Evolutionary conservation across 257 asterid genomes (phyloP), one percentile per base, ranked within the genome.

Genomic region (Salvia rosmarinus): DNA sequence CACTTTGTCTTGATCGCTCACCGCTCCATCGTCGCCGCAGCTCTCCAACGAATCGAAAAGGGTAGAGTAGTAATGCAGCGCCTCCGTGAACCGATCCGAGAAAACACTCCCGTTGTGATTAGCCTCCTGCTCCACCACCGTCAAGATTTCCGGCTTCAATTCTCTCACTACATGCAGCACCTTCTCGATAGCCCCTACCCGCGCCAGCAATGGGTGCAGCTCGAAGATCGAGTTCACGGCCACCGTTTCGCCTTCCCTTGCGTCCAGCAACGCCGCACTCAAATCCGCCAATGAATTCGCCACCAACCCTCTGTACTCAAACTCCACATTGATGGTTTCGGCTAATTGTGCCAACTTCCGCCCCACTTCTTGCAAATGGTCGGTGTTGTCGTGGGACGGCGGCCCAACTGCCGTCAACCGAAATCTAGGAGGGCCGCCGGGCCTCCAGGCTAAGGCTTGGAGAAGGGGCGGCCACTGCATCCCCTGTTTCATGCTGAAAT

Each of bases 381-480:
- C 98, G 9, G 85, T 83, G 59, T 83, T 82, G n/a, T 84, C 96
- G 25, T 67, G 86, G 1, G 90, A 82, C 4, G 97, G 95, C 3
- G 93, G 91, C 3, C 96, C 97, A 16, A 92, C 76, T 43, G 91
- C 98, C 4, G 97, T 92, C 28, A 92, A 60, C 0, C 96, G 76
- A 74, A 92, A 88, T 44, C 74, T 82, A 0, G 98, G 97, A 0
- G 98, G 90, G 20, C 98, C 98, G 13, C 91, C 97, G 7, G 90
- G 86, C 59, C 97, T 71, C 39, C 83, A 19, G 4, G 97, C 98
- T 64, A 92, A 55, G 4, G 98, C 98, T 21, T 92, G 98, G 21
- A 92, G 67, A 59, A 92, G 70, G 8, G 91, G 93, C 4, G 97
- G 97, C 98, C 98, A 92, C 49, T 92, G 98, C 95, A 90, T 85